Evolutionary conservation across 202 grass and related monocot genomes (phyloP), one percentile per base, ranked within the genome.

Genomic region (Setaria viridis): DNA sequence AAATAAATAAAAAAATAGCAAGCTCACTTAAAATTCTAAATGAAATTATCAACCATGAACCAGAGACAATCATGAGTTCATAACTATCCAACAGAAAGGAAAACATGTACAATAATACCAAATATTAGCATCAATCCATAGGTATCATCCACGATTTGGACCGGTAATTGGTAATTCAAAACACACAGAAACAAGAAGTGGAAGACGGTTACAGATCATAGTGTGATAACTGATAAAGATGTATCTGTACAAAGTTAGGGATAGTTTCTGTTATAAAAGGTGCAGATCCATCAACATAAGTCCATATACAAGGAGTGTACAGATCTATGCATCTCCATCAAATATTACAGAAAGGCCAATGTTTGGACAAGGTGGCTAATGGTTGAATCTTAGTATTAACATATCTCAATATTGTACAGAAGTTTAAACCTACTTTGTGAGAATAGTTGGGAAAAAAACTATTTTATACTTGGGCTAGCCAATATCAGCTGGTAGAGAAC

Each of bases 401-500:
- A 45, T 53, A 79, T 72, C 17, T 45, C 7, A 29, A 46, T 60
- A 65, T 42, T 70, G 5, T 81, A 76, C 33, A 32, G 43, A 84
- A 73, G 6, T 59, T 67, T 78, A 33, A 65, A 13, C 19, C 64
- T 12, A 20, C 30, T 62, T 30, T 48, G 33, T 59, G 34, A 62
- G 43, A 76, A 48, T 63, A 56, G 11, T 72, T 17, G 29, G 32
- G n/a, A 62, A 70, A 21, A 80, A 50, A 13, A 35, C 19, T 67
- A 43, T 49, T 81, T 21, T 51, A 63, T 49, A 86, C 11, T 13
- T 53, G 25, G 39, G 41, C 41, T 74, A 78, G 32, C 8, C 65
- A 70, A 81, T 43, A 54, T 70, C 62, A 65, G 6, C 29, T 87
- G 6, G 16, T 47, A 25, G 73, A 46, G n/a, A 88, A 83, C 74